These are phyloP conservation scores for Cyclocybe aegerita DNA, from an alignment of 768 basidiomycete species.

Conservation along the genomic window DNA sequence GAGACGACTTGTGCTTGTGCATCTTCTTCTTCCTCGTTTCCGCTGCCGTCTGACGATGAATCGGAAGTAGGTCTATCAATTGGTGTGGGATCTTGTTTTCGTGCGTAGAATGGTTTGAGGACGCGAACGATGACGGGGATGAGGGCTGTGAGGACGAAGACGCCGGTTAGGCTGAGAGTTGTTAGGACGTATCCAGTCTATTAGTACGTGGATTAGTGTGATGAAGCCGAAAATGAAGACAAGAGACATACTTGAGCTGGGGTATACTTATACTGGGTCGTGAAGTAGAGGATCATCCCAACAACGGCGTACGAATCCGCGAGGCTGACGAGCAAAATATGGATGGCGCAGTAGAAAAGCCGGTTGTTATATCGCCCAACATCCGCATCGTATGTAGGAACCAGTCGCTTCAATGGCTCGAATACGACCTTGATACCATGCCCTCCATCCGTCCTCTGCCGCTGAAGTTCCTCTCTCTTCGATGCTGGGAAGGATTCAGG, in stretches of 20 bases:
- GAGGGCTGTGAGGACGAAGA: slow-evolving; percentile 3
- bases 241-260: slow-evolving; percentile 1
- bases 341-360: slow-evolving; percentile 7
- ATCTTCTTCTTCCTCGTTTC: neutral
- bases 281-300: slow-evolving; percentile 10
- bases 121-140: slow-evolving; percentile 4
- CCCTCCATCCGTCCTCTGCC: neutral
- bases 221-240: neutral
- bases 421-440: neutral
- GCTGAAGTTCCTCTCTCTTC: slow-evolving; percentile 2
- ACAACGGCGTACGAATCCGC: slow-evolving; percentile 9
- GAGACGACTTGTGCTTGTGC: slow-evolving; percentile 6
- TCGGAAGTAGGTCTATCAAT: neutral
- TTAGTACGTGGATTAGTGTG: neutral
- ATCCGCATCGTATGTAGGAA: neutral
- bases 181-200: slow-evolving; percentile 13
- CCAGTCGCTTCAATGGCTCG: slow-evolving; percentile 8
- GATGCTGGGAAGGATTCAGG: slow-evolving; percentile 10
- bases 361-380: slow-evolving; percentile 8
- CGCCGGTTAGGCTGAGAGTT: slow-evolving; percentile 3
- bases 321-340: slow-evolving; percentile 7
- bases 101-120: slow-evolving; percentile 6
- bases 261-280: slow-evolving; percentile 10
- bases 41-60: neutral
- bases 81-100: neutral